phyloP scores from a whole-genome alignment of 1,284 basidiomycete species.

The Ganoderma sinense region DNA sequence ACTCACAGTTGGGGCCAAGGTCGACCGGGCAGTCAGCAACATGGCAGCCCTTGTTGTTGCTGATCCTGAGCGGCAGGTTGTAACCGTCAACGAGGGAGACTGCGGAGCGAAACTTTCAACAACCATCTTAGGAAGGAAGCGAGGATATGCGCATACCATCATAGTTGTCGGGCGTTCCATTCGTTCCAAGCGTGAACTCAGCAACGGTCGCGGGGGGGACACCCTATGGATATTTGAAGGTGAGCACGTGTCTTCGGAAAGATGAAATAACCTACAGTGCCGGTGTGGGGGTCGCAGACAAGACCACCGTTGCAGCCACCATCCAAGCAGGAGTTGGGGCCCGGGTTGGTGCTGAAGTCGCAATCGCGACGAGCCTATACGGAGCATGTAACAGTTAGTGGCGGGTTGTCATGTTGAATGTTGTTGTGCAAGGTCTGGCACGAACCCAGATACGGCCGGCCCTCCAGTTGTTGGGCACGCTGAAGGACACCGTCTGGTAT shows the following conservation, averaged over 20 bases:
- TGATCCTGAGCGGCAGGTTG: constrained; percentile 50
- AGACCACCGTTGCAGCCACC: constrained; percentile 59
- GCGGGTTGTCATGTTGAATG: too few species aligned
- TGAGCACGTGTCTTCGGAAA: background rate
- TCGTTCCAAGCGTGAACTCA: constrained; percentile 48
- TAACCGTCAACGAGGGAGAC: constrained; percentile 47
- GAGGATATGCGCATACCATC: constrained; percentile 41
- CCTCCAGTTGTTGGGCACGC: constrained; percentile 46
- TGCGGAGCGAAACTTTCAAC: background rate
- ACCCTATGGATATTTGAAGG: constrained; percentile 34
- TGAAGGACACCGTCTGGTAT: constrained; percentile 41
- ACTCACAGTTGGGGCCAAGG: constrained; percentile 46
- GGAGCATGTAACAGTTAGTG: background rate
- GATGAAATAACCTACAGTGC: constrained; percentile 40
- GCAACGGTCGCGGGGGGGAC: constrained; percentile 46
- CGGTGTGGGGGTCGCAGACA: constrained; percentile 47
- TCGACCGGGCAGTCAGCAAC: constrained; percentile 52
- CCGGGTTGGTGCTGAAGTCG: constrained; percentile 49
- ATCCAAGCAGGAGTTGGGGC: constrained; percentile 50
- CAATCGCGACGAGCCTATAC: constrained; percentile 52
- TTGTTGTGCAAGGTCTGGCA: background rate
- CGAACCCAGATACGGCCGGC: constrained; percentile 49
- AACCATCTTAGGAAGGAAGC: background rate
- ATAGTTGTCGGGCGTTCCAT: constrained; percentile 45
- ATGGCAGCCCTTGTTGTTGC: constrained; percentile 49